Conservation (phyloP, 2,329 filamentous ascomycete species). For the Phoma herbarum region DNA sequence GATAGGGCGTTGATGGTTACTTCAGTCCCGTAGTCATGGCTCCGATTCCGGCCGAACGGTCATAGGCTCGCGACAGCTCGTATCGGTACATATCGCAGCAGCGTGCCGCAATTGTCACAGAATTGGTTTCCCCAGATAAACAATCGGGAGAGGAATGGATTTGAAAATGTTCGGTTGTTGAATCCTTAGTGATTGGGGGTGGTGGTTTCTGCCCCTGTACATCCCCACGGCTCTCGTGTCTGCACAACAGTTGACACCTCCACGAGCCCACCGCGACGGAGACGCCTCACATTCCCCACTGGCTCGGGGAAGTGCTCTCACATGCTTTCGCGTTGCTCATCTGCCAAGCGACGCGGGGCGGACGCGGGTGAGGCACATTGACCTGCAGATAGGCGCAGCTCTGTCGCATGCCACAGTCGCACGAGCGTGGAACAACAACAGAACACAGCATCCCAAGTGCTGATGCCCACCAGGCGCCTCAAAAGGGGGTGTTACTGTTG, state of each 20-base stretch:
- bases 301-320: conserved; percentile 19
- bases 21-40: conserved; percentile 35
- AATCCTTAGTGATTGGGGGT: conserved; percentile 10
- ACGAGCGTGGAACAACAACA: conserved; percentile 17
- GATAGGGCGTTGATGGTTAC: conserved; percentile 34
- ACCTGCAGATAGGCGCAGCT: conserved; percentile 21
- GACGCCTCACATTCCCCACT: conserved; percentile 28
- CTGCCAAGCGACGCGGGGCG: conserved; percentile 19
- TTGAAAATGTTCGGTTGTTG: conserved; percentile 10
- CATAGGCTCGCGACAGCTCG: conserved; percentile 31
- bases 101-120: conserved; percentile 31
- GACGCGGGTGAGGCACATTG: conserved; percentile 21
- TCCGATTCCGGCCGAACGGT: conserved; percentile 40
- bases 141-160: neutral
- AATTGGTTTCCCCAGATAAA: conserved; percentile 35
- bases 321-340: conserved; percentile 19
- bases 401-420: conserved; percentile 19
- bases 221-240: conserved; percentile 35
- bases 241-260: conserved; percentile 23
- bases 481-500: neutral
- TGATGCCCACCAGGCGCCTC: conserved; percentile 15
- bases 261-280: conserved; percentile 28
- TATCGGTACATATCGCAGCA: conserved; percentile 23
- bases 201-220: conserved; percentile 10
- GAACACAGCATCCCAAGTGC: conserved; percentile 12